Evolutionary conservation across 1,139 yeast species (phyloP).

Genomic region (Zygosaccharomyces sapae): DNA sequence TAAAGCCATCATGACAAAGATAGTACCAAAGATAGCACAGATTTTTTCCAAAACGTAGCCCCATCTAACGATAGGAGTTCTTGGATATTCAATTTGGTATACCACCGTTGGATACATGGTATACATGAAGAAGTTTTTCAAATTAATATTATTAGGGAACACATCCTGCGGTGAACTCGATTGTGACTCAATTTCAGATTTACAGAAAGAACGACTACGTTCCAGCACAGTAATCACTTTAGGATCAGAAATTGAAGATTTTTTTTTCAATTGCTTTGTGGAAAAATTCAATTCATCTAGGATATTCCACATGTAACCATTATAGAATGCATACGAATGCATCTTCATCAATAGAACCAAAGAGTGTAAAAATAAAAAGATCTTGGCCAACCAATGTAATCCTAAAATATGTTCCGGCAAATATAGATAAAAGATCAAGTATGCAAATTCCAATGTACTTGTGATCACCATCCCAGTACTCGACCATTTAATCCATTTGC

Average conservation of each 20-base stretch:
- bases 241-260: slow-evolving; percentile 20
- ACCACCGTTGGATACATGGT: slow-evolving; percentile 92
- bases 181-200: slow-evolving; percentile 57
- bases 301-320: slow-evolving; percentile 79
- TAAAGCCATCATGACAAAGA: slow-evolving; percentile 71
- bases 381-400: slow-evolving; percentile 85
- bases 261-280: slow-evolving; percentile 32
- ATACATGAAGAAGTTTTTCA: slow-evolving; percentile 63
- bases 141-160: slow-evolving; percentile 69
- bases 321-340: slow-evolving; percentile 85
- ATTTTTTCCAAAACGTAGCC: slow-evolving; percentile 62
- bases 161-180: slow-evolving; percentile 28
- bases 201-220: slow-evolving; percentile 56
- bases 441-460: slow-evolving; percentile 50
- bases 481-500: slow-evolving; percentile 51
- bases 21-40: slow-evolving; percentile 80
- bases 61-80: slow-evolving; percentile 68
- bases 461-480: slow-evolving; percentile 58
- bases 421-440: slow-evolving; percentile 45
- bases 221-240: slow-evolving; percentile 38
- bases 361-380: slow-evolving; percentile 76
- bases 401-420: slow-evolving; percentile 47
- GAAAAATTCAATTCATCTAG: slow-evolving; percentile 54
- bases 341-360: slow-evolving; percentile 85
- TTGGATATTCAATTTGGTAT: slow-evolving; percentile 73